phyloP scores from a whole-genome alignment of 192 early-diverging fungal species.

The Mortierella hygrophila region DNA sequence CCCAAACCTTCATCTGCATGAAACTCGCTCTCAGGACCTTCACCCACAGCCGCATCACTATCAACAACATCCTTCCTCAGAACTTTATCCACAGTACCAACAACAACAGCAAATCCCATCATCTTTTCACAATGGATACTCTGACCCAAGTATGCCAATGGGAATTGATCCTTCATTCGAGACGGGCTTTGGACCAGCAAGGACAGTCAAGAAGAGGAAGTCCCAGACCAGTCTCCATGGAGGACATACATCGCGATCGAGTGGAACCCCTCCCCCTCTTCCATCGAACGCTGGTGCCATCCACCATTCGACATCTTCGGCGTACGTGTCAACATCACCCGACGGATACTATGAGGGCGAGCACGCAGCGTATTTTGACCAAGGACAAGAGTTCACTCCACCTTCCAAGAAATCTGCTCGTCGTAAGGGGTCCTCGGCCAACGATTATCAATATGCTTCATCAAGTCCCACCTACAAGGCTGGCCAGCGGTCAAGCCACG shows the following conservation, averaged over 20 bases:
- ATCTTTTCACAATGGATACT: conserved; percentile 4
- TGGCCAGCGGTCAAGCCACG: conserved; percentile 29
- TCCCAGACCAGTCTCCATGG: conserved; percentile 20
- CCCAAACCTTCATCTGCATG: conserved; percentile 19
- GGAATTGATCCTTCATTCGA: neutral
- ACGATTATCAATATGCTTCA: neutral
- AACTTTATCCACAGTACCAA: conserved; percentile 18
- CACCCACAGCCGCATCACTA: conserved; percentile 21
- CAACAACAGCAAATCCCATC: conserved; percentile 8
- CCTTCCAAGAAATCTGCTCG: conserved; percentile 26
- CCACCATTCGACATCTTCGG: conserved; percentile 9
- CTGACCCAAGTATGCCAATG: conserved; percentile 5
- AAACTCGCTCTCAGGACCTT: neutral
- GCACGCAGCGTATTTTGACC: neutral
- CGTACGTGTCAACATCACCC: conserved; percentile 23
- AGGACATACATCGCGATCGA: neutral
- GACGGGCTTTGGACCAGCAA: neutral
- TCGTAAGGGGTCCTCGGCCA: conserved; percentile 35
- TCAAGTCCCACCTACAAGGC: neutral
- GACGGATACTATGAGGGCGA: conserved; percentile 18
- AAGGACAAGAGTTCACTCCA: conserved; percentile 12
- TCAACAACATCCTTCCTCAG: conserved; percentile 22
- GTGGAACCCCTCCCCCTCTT: conserved; percentile 16
- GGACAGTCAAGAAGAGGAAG: conserved; percentile 22
- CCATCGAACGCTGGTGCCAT: conserved; percentile 9